A percentile compares a stretch with the other conserved stretches of the same genome.
phyloP scores from a whole-genome alignment of 441 rosid species.

The Arabidopsis hybrid region DNA sequence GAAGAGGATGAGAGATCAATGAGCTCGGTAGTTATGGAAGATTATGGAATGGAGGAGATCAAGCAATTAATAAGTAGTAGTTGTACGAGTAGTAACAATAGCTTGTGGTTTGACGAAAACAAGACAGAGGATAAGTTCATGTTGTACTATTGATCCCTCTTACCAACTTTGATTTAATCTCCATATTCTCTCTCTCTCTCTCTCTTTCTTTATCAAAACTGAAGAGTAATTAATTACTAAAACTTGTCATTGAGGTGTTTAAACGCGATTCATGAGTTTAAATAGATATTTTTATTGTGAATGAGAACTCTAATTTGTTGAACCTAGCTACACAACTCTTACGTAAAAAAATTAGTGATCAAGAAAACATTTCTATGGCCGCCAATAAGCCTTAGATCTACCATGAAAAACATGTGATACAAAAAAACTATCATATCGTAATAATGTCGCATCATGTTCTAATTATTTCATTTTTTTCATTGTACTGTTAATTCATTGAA shows the following conservation, averaged over 20 bases:
- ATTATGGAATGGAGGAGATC: slow-evolving; percentile 83
- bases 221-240: neutral
- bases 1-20: slow-evolving; percentile 45
- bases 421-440: slow-evolving; percentile 20
- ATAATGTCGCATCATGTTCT: slow-evolving; percentile 4
- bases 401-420: slow-evolving; percentile 1
- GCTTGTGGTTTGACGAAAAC: slow-evolving; percentile 69
- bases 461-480: neutral
- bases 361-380: slow-evolving; percentile 1
- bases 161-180: slow-evolving; percentile 10
- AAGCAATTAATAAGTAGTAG: slow-evolving; percentile 65
- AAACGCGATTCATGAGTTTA: slow-evolving; percentile 9
- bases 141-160: slow-evolving; percentile 46
- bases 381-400: neutral
- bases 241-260: neutral
- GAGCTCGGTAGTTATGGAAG: slow-evolving; percentile 31
- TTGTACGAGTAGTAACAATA: slow-evolving; percentile 48
- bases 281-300: neutral
- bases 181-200: slow-evolving; percentile 5
- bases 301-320: slow-evolving; percentile 11
- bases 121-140: slow-evolving; percentile 59
- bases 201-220: slow-evolving; percentile 1
- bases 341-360: neutral
- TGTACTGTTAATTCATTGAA: neutral
- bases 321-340: neutral